Conservation (phyloP, 2,329 filamentous ascomycete species). For the Elsinoe batatas region DNA sequence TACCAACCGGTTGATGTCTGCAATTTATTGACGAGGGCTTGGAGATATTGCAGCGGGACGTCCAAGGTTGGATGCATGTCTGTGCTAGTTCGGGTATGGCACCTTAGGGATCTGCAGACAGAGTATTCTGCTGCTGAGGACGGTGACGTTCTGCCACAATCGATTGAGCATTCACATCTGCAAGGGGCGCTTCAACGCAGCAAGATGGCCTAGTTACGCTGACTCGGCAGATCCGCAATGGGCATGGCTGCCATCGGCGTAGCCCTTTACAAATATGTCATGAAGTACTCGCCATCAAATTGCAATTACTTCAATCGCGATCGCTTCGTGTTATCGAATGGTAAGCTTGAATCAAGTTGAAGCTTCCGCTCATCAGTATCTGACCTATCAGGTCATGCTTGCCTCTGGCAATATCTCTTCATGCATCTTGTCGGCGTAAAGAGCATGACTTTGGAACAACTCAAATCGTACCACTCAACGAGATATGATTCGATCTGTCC, state of each 20-base stretch:
- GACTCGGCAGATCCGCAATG: slow-evolving; percentile 42
- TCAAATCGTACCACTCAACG: slow-evolving; percentile 45
- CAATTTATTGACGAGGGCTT: background rate
- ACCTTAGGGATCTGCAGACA: background rate
- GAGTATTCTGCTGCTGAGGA: too few relatives aligned
- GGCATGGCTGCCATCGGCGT: slow-evolving; percentile 54
- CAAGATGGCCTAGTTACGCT: too few relatives aligned
- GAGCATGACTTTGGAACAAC: slow-evolving; percentile 46
- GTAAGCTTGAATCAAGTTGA: too few relatives aligned
- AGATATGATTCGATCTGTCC: slow-evolving; percentile 41
- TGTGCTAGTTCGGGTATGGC: background rate
- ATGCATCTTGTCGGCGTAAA: slow-evolving; percentile 45
- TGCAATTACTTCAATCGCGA: slow-evolving; percentile 52
- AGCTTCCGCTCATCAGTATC: too few relatives aligned
- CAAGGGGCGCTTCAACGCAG: too few relatives aligned
- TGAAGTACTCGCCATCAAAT: slow-evolving; percentile 49
- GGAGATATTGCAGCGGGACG: background rate
- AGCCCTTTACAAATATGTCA: slow-evolving; percentile 52
- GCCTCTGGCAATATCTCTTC: slow-evolving; percentile 47
- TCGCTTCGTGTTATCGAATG: slow-evolving; percentile 54
- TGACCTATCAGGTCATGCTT: slow-evolving; percentile 34
- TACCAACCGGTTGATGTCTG: background rate
- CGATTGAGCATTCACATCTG: too few relatives aligned
- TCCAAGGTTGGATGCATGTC: background rate
- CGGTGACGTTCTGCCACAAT: too few relatives aligned